phyloP scores from a whole-genome alignment of 352 stramenopile genomes.

The Phytophthora sp. region DNA sequence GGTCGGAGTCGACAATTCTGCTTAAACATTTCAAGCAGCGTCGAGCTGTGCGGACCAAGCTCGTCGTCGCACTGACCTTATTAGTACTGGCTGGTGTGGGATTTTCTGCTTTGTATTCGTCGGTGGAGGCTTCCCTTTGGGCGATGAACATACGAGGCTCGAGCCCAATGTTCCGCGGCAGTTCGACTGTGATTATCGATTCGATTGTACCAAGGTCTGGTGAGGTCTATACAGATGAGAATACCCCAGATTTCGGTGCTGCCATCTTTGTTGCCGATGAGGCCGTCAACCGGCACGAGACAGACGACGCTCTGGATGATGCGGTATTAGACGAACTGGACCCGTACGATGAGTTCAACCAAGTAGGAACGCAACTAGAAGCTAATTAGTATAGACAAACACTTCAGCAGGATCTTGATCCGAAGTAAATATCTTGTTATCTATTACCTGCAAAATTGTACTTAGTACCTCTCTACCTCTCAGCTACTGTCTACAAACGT shows the following conservation, averaged over 20 bases:
- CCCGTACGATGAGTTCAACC: constrained; percentile 22
- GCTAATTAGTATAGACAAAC: constrained; percentile 6
- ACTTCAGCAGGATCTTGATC: too few relatives aligned
- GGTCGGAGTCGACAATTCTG: constrained; percentile 38
- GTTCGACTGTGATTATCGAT: not conserved
- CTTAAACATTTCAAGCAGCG: constrained; percentile 25
- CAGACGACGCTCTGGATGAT: constrained; percentile 11
- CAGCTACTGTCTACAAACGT: constrained; percentile 41
- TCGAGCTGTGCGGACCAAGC: constrained; percentile 27
- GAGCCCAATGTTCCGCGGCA: constrained; percentile 15
- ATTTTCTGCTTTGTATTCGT: constrained; percentile 15
- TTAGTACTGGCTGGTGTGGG: constrained; percentile 27
- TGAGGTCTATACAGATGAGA: constrained; percentile 23
- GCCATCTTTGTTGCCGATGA: constrained; percentile 14
- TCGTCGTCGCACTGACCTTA: constrained; percentile 23
- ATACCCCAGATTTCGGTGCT: constrained; percentile 12
- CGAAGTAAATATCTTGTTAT: not conserved
- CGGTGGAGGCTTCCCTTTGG: constrained; percentile 10
- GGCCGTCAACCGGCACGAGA: not conserved
- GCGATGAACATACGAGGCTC: constrained; percentile 12
- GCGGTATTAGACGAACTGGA: constrained; percentile 22
- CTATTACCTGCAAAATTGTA: constrained; percentile 19
- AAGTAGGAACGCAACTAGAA: constrained; percentile 8
- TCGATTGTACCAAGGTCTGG: not conserved
- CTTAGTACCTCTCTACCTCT: too few relatives aligned